Conservation (phyloP, 2,329 filamentous ascomycete genomes). For the Apiospora pterosperma region DNA sequence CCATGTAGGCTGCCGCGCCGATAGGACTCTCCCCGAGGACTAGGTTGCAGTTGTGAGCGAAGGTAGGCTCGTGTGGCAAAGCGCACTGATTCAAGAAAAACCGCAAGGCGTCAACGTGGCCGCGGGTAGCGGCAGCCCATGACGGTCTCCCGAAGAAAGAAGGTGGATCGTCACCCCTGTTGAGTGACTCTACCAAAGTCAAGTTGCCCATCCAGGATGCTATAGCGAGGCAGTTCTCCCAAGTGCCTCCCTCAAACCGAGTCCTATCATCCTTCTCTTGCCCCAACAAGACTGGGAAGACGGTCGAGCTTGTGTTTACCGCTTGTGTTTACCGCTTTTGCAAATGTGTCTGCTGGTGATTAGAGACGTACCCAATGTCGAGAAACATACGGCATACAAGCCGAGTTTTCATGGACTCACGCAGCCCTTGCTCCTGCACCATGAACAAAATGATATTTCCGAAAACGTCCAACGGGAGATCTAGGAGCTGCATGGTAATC, state of each 20-base stretch:
- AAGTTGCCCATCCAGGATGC: not conserved
- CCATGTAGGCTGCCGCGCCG: not conserved
- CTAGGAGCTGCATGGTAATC: not conserved
- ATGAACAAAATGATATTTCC: not conserved
- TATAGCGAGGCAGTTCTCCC: not conserved
- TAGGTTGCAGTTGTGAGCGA: not conserved
- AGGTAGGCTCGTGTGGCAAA: not conserved
- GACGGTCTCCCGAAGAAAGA: conserved; percentile 1
- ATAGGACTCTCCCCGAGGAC: not conserved
- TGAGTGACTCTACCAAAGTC: not conserved
- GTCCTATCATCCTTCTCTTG: not conserved
- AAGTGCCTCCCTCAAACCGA: not conserved
- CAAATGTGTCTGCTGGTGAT: not conserved
- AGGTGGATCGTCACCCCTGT: not conserved
- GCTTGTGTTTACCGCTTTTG: not conserved
- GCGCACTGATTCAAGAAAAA: not conserved
- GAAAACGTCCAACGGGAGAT: not conserved
- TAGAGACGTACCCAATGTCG: too few species aligned
- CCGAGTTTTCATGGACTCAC: not conserved
- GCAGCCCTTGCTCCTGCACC: not conserved
- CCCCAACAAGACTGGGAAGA: not conserved
- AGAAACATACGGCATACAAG: not conserved
- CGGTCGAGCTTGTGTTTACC: not conserved
- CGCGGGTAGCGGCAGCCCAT: not conserved
- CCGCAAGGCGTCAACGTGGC: not conserved